Evolutionary conservation across 768 basidiomycete species (phyloP).

Genomic region (Pleurotus sapidus): DNA sequence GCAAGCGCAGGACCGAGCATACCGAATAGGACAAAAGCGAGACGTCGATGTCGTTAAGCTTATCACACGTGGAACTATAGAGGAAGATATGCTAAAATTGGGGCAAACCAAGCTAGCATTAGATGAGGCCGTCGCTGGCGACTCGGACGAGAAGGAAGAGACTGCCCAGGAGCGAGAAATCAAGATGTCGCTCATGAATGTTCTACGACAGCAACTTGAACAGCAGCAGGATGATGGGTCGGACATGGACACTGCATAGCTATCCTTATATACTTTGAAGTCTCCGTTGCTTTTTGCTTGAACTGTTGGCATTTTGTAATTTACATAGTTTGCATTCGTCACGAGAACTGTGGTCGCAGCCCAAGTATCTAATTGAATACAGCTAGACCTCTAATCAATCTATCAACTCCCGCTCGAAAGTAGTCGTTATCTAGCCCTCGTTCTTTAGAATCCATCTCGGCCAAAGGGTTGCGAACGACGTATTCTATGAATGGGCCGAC

Average conservation of each 20-base stretch:
- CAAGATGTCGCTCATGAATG: slow-evolving; percentile 83
- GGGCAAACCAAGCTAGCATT: slow-evolving; percentile 89
- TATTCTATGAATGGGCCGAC: slow-evolving; percentile 92
- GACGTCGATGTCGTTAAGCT: slow-evolving; percentile 95
- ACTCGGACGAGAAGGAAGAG: slow-evolving; percentile 57
- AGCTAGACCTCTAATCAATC: slow-evolving; percentile 61
- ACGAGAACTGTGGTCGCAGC: not conserved
- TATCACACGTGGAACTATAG: slow-evolving; percentile 88
- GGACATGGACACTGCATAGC: not conserved
- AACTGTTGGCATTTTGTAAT: slow-evolving; percentile 12
- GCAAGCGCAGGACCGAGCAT: slow-evolving; percentile 96
- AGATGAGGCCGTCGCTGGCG: slow-evolving; percentile 93
- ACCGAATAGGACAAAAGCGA: slow-evolving; percentile 93
- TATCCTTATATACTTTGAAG: slow-evolving; percentile 8
- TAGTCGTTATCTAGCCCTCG: slow-evolving; percentile 93
- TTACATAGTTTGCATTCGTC: slow-evolving; percentile 11
- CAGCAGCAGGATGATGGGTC: slow-evolving; percentile 32
- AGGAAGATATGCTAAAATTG: slow-evolving; percentile 92
- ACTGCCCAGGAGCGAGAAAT: slow-evolving; percentile 75
- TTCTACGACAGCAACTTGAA: slow-evolving; percentile 80
- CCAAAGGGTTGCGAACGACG: slow-evolving; percentile 89
- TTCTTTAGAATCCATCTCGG: slow-evolving; percentile 77
- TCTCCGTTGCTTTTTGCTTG: slow-evolving; percentile 2
- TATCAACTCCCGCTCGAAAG: slow-evolving; percentile 78
- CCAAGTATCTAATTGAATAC: slow-evolving; percentile 29